These are phyloP conservation scores for Hymenochaete sp. DNA, from an alignment of 1,284 basidiomycete genomes.

Conservation along the genomic window DNA sequence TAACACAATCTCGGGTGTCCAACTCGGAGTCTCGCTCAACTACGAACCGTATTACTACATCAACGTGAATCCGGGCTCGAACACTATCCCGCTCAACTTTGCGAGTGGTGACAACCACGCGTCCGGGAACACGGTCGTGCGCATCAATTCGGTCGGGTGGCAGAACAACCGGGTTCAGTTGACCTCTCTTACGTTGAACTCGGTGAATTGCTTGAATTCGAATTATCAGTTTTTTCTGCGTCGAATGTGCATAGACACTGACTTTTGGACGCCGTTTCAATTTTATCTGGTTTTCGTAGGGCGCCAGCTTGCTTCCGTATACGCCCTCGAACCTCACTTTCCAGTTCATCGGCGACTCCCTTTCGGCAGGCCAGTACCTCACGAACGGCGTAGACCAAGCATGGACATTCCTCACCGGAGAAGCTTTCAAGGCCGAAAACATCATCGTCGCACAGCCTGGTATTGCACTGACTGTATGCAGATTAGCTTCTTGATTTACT, in stretches of 20 bases:
- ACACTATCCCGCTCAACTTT: slow-evolving; percentile 34
- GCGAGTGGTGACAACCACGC: background rate
- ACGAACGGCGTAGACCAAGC: slow-evolving; percentile 47
- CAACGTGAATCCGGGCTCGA: slow-evolving; percentile 41
- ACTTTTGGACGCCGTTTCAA: no score
- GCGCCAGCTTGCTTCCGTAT: slow-evolving; percentile 39
- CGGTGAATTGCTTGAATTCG: slow-evolving; percentile 29
- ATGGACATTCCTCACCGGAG: slow-evolving; percentile 47
- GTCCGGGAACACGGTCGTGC: slow-evolving; percentile 30
- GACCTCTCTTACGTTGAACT: slow-evolving; percentile 38
- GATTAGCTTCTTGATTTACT: no score
- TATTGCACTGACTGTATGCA: slow-evolving; percentile 38
- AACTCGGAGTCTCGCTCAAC: slow-evolving; percentile 42
- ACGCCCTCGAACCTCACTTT: slow-evolving; percentile 38
- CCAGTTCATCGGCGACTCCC: slow-evolving; percentile 51
- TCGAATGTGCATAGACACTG: no score
- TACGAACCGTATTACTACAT: slow-evolving; percentile 39
- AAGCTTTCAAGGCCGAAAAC: slow-evolving; percentile 46
- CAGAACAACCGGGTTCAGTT: slow-evolving; percentile 50
- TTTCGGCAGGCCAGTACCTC: slow-evolving; percentile 48
- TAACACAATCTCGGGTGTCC: slow-evolving; percentile 37
- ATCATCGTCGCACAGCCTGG: slow-evolving; percentile 45
- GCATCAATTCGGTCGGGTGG: slow-evolving; percentile 48
- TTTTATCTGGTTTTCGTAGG: slow-evolving; percentile 33
- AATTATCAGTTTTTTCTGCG: no score